Base-by-base conservation (phyloP, 148 eudicot species). In the Rhododendron ferrugineum region DNA sequence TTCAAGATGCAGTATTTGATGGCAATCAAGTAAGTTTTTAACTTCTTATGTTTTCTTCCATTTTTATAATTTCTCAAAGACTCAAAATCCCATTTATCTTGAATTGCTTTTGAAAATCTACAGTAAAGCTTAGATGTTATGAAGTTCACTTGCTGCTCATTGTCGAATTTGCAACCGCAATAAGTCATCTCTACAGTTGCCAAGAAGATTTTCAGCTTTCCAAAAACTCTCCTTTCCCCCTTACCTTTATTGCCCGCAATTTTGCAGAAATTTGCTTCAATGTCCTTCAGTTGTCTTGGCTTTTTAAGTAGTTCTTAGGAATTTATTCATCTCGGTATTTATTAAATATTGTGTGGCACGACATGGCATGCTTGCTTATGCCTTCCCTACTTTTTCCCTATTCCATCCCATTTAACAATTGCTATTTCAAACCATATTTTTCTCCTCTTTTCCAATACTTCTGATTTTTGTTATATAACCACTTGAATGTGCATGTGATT, bases 1-100 rank as follows among this genome's bases (percentile, higher is more conserved):
- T 89, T 88, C 99, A 97, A 88, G 98, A 97, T 93, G 85, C 95
- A 70, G 40, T 86, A 79, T 97, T 95, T 91, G 96, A 94, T 82
- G 92, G 90, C 75, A 95, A 95, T 88, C 93, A 97, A 86, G 99
- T 95, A 86, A 92, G 97, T 83, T 87, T 70, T 32, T 32, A 30
- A 68, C 15, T 62, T 66, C 73, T 26, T 66, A 66, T 28, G 36
- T 11, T 68, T 68, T 28, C 66, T 82, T 86, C 75, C 81, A 11
- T 80, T 85, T 85, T 80, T 85, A 75, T 54, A 47, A 23, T 49
- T 62, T 64, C 34, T 56, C 32, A 22, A n/a, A 36, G 36, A 68
- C 18, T 68, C 36, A 28, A 68, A 68, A 22, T 32, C 6, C 47
- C 66, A 28, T 18, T 16, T 22, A 72, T 70, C 66, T 76, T 74